These are phyloP conservation scores for Pyrenophora tritici-repentis DNA, from an alignment of 2,329 filamentous ascomycete species.

Conservation along the genomic window DNA sequence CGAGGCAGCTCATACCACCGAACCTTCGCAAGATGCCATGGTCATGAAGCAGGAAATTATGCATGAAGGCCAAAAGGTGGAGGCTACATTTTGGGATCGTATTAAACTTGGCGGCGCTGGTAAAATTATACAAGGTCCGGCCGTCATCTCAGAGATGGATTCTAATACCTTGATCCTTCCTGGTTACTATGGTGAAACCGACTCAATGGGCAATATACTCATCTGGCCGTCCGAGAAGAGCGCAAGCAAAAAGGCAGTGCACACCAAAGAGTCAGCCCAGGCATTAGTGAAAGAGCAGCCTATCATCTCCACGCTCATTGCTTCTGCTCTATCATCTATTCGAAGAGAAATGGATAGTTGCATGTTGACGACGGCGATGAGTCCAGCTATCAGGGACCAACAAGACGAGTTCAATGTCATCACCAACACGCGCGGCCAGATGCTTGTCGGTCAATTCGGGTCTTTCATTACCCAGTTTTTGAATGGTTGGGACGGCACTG, in stretches of 20 bases:
- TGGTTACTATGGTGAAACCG: slow-evolving; percentile 54
- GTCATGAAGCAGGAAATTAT: slow-evolving; percentile 48
- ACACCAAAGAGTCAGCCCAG: slow-evolving; percentile 47
- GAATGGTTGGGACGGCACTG: slow-evolving; percentile 52
- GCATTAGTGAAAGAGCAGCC: slow-evolving; percentile 48
- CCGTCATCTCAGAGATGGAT: slow-evolving; percentile 58
- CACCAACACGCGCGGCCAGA: slow-evolving; percentile 54
- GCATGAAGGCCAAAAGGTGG: slow-evolving; percentile 48
- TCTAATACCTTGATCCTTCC: slow-evolving; percentile 58
- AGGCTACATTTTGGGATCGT: slow-evolving; percentile 54
- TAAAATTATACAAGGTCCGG: slow-evolving; percentile 51
- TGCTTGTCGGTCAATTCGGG: slow-evolving; percentile 59
- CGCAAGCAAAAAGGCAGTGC: slow-evolving; percentile 28
- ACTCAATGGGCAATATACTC: slow-evolving; percentile 56
- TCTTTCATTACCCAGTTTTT: slow-evolving; percentile 57
- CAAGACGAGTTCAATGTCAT: slow-evolving; percentile 62
- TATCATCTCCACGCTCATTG: slow-evolving; percentile 52
- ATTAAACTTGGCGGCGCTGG: slow-evolving; percentile 49
- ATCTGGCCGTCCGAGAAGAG: slow-evolving; percentile 50
- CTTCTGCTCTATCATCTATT: slow-evolving; percentile 53
- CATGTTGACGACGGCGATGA: slow-evolving; percentile 53
- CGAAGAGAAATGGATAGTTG: slow-evolving; percentile 56
- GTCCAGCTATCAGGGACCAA: slow-evolving; percentile 57
- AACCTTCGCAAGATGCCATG: slow-evolving; percentile 46
- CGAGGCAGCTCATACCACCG: slow-evolving; percentile 29